These are phyloP conservation scores for Cercospora zeina DNA, from an alignment of 2,329 filamentous ascomycete genomes.

Conservation along the genomic window DNA sequence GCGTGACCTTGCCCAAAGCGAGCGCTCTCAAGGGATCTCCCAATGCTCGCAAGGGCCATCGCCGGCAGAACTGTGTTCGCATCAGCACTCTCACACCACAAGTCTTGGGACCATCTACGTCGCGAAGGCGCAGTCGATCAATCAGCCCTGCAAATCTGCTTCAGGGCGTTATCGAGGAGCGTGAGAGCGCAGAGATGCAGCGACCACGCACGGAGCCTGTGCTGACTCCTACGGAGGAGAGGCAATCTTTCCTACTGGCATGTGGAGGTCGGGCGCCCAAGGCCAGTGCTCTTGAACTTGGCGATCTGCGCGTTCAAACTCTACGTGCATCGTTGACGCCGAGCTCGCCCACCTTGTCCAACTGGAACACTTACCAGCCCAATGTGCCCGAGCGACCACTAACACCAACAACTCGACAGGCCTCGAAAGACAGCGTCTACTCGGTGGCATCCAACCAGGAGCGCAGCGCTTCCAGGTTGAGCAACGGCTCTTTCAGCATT, in stretches of 20 bases:
- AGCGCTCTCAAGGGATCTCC: slow-evolving; percentile 50
- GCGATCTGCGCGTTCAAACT: slow-evolving; percentile 37
- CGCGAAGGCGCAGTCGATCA: slow-evolving; percentile 34
- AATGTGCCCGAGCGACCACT: slow-evolving; percentile 11
- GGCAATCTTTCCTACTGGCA: slow-evolving; percentile 15
- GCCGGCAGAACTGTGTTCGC: slow-evolving; percentile 49
- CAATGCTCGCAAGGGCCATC: slow-evolving; percentile 47
- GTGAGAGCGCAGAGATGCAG: slow-evolving; percentile 30
- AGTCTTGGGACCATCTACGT: slow-evolving; percentile 42
- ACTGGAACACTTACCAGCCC: slow-evolving; percentile 38
- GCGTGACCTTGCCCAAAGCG: slow-evolving; percentile 39
- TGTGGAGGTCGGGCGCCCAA: slow-evolving; percentile 14
- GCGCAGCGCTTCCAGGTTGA: slow-evolving; percentile 6
- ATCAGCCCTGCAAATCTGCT: slow-evolving; percentile 39
- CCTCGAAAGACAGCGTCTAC: slow-evolving; percentile 10
- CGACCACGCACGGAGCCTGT: slow-evolving; percentile 18
- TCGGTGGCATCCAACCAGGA: background rate
- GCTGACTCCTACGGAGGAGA: slow-evolving; percentile 11
- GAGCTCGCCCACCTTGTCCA: slow-evolving; percentile 44
- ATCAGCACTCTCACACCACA: slow-evolving; percentile 48
- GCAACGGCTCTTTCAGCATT: slow-evolving; percentile 38
- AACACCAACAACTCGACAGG: slow-evolving; percentile 6
- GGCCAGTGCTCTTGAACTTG: slow-evolving; percentile 10
- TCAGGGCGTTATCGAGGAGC: slow-evolving; percentile 46
- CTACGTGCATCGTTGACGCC: slow-evolving; percentile 45